Evolutionary conservation across 352 stramenopile species (phyloP).

Genomic region (Globisporangium cystogenes): DNA sequence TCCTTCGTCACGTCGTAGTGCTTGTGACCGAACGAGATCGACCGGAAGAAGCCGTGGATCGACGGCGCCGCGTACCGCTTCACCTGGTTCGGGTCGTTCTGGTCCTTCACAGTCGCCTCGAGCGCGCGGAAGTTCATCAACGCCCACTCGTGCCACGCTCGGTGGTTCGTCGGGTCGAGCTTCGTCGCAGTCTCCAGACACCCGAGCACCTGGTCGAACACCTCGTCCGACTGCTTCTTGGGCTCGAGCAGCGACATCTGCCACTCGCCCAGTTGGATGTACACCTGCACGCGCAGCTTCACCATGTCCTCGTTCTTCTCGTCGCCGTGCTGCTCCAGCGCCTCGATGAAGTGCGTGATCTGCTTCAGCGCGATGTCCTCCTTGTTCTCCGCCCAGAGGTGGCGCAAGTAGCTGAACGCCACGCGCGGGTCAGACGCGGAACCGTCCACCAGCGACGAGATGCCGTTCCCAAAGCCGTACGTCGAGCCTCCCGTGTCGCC

Average conservation of each 20-base stretch:
- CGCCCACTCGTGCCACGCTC: constrained; percentile 98
- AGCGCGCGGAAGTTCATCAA: constrained; percentile 95
- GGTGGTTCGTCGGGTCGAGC: constrained; percentile 91
- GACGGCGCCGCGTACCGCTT: constrained; percentile 89
- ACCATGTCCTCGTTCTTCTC: constrained; percentile 66
- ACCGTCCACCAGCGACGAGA: constrained; percentile 57
- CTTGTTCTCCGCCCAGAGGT: constrained; percentile 78
- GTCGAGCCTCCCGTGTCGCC: constrained; percentile 37
- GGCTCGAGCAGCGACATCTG: constrained; percentile 76
- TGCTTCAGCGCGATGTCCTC: constrained; percentile 80
- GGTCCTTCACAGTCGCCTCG: constrained; percentile 56
- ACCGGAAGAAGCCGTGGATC: constrained; percentile 97
- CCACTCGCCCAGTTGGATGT: constrained; percentile 84
- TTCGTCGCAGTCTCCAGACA: constrained; percentile 81
- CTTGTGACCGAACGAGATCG: constrained; percentile 95
- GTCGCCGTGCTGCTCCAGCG: constrained; percentile 61
- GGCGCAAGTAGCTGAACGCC: constrained; percentile 74
- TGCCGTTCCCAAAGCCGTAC: constrained; percentile 45
- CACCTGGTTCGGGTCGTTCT: constrained; percentile 29
- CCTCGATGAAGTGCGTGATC: constrained; percentile 82
- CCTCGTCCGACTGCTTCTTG: constrained; percentile 58
- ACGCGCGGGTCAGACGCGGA: constrained; percentile 69
- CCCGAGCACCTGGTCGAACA: constrained; percentile 73
- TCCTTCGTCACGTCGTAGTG: constrained; percentile 95
- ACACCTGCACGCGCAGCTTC: constrained; percentile 76